phyloP scores from a whole-genome alignment of 495 filamentous ascomycete species.

The Haplographium delicatum region DNA sequence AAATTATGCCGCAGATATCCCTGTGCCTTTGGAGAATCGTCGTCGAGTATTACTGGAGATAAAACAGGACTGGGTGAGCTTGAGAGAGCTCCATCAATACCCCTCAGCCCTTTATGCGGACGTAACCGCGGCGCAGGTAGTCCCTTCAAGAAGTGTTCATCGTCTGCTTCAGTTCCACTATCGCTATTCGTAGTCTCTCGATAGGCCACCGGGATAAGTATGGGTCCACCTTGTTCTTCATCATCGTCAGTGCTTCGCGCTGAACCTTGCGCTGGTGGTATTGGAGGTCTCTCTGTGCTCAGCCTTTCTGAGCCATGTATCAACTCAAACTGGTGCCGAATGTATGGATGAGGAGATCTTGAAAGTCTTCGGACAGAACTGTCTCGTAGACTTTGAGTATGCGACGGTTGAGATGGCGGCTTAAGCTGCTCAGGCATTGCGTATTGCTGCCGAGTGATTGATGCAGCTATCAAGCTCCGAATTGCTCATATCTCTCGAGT shows the following conservation, averaged over 20 bases:
- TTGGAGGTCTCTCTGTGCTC: conserved; percentile 13
- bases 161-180: conserved; percentile 87
- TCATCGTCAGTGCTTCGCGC: conserved; percentile 16
- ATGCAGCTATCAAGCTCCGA: conserved; percentile 1
- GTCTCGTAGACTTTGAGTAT: conserved; percentile 18
- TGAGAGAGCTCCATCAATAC: conserved; percentile 42
- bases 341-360: conserved; percentile 75
- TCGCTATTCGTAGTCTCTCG: conserved; percentile 60
- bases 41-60: conserved; percentile 49
- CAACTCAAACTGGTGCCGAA: conserved; percentile 48
- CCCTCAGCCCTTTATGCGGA: conserved; percentile 68
- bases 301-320: conserved; percentile 35
- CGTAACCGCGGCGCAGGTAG: conserved; percentile 68
- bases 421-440: conserved; percentile 23
- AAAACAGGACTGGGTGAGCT: conserved; percentile 51
- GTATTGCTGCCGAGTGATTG: conserved; percentile 2
- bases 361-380: conserved; percentile 48
- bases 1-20: not conserved
- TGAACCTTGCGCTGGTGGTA: conserved; percentile 5
- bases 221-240: conserved; percentile 9
- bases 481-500: conserved; percentile 15
- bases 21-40: conserved; percentile 32
- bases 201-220: not conserved
- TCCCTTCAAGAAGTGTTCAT: conserved; percentile 76
- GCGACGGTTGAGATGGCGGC: conserved; percentile 11